A percentile compares a stretch with the other conserved stretches of the same genome.
phyloP scores from a whole-genome alignment of 1,139 yeast species.

The Taiozyma onychis region DNA sequence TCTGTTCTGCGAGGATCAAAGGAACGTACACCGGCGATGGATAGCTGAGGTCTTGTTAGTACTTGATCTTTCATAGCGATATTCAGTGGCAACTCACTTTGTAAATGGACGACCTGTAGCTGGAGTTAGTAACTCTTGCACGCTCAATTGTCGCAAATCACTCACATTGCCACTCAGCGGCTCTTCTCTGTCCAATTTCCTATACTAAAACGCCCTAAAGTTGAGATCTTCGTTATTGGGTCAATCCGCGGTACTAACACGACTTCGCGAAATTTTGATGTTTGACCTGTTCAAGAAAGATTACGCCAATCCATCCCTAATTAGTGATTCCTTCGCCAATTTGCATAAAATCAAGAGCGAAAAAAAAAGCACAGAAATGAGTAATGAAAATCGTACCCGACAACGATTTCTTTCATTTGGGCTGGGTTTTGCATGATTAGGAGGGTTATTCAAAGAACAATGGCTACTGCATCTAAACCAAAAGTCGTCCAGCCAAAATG shows the following conservation, averaged over 20 bases:
- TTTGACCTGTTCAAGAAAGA: not conserved
- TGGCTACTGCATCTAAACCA: constrained; percentile 19
- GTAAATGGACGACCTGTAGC: constrained; percentile 6
- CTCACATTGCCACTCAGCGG: not conserved
- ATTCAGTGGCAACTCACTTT: constrained; percentile 4
- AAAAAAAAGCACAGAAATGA: no score
- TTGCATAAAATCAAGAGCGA: no score
- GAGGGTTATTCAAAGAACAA: constrained; percentile 10
- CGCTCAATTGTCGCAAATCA: not conserved
- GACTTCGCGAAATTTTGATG: not conserved
- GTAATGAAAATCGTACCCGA: no score
- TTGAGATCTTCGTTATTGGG: not conserved
- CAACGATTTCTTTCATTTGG: not conserved
- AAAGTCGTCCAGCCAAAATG: constrained; percentile 39
- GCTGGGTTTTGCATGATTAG: not conserved
- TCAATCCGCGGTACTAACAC: not conserved
- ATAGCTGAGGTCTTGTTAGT: constrained; percentile 38
- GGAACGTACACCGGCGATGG: constrained; percentile 87
- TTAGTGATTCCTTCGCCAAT: no score
- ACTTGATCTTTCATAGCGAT: not conserved
- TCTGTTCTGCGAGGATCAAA: constrained; percentile 81
- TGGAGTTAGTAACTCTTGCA: not conserved
- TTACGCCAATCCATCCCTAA: no score
- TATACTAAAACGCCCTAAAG: not conserved
- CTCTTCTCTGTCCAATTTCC: not conserved